These are phyloP conservation scores for Phaeophleospora eucalypticola DNA, from an alignment of 2,329 filamentous ascomycete genomes.

Conservation along the genomic window DNA sequence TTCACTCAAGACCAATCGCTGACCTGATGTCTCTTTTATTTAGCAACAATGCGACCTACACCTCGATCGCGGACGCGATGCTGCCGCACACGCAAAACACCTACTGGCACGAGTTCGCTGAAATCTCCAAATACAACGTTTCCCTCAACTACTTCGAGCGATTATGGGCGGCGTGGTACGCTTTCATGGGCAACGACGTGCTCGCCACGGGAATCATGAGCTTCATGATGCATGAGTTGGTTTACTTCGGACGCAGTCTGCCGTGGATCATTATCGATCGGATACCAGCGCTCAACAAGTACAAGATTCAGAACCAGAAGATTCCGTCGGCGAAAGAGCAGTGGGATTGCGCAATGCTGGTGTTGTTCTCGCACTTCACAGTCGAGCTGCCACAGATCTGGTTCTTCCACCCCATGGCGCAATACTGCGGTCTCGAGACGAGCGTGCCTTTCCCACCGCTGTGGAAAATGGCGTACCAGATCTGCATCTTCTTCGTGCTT, in stretches of 20 bases:
- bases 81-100: slow-evolving; percentile 46
- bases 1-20: too few relatives aligned
- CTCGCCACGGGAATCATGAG: slow-evolving; percentile 97
- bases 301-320: slow-evolving; percentile 90
- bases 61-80: slow-evolving; percentile 33
- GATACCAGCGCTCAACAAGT: slow-evolving; percentile 83
- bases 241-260: slow-evolving; percentile 89
- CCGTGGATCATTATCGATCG: slow-evolving; percentile 91
- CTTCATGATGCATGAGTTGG: slow-evolving; percentile 86
- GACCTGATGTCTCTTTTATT: slow-evolving; percentile 3
- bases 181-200: slow-evolving; percentile 96
- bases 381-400: slow-evolving; percentile 98
- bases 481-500: slow-evolving; percentile 88
- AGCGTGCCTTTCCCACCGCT: slow-evolving; percentile 82
- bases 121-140: slow-evolving; percentile 69
- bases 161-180: slow-evolving; percentile 93
- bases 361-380: slow-evolving; percentile 92
- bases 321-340: slow-evolving; percentile 90
- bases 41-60: slow-evolving; percentile 32
- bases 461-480: slow-evolving; percentile 85
- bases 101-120: slow-evolving; percentile 63
- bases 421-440: slow-evolving; percentile 84
- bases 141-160: slow-evolving; percentile 82
- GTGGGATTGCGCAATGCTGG: slow-evolving; percentile 87
- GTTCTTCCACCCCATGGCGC: slow-evolving; percentile 96